phyloP scores from a whole-genome alignment of 805 yeast species.

The Sugiyamaella americana region DNA sequence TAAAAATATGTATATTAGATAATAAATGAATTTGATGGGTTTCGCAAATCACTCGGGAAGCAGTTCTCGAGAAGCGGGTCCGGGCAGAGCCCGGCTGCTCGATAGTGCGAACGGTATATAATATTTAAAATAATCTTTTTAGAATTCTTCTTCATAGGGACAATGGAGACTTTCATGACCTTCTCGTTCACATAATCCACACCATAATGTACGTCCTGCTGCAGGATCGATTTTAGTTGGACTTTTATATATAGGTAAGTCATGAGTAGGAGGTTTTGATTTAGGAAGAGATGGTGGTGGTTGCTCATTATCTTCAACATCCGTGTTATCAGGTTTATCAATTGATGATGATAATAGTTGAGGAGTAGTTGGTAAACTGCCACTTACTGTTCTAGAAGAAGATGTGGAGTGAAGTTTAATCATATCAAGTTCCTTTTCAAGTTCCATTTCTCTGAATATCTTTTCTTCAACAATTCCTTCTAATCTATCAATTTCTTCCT shows the following conservation, averaged over 20 bases:
- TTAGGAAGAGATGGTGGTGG: neutral
- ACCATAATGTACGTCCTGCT: slow-evolving; percentile 74
- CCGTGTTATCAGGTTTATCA: slow-evolving; percentile 7
- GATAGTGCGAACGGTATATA: neutral
- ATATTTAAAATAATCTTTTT: slow-evolving; percentile 3
- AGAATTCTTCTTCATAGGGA: slow-evolving; percentile 69
- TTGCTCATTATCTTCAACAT: neutral
- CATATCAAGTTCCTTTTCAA: slow-evolving; percentile 25
- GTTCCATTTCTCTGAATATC: slow-evolving; percentile 28
- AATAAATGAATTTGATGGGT: too few species aligned
- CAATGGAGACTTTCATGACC: slow-evolving; percentile 89
- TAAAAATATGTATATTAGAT: neutral
- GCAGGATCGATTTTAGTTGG: slow-evolving; percentile 52
- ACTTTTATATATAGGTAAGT: slow-evolving; percentile 24
- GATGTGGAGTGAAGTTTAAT: slow-evolving; percentile 9
- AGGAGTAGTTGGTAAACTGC: neutral
- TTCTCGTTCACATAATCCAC: slow-evolving; percentile 84
- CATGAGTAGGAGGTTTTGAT: neutral
- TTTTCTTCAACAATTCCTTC: slow-evolving; percentile 25
- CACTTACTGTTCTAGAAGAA: slow-evolving; percentile 9
- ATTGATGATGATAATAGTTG: slow-evolving; percentile 2
- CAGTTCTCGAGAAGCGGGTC: too few species aligned
- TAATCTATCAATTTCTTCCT: slow-evolving; percentile 25
- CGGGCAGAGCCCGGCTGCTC: neutral
- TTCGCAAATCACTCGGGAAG: too few species aligned